Conservation (phyloP, 2,329 filamentous ascomycete species). For the Apiospora phragmitis region DNA sequence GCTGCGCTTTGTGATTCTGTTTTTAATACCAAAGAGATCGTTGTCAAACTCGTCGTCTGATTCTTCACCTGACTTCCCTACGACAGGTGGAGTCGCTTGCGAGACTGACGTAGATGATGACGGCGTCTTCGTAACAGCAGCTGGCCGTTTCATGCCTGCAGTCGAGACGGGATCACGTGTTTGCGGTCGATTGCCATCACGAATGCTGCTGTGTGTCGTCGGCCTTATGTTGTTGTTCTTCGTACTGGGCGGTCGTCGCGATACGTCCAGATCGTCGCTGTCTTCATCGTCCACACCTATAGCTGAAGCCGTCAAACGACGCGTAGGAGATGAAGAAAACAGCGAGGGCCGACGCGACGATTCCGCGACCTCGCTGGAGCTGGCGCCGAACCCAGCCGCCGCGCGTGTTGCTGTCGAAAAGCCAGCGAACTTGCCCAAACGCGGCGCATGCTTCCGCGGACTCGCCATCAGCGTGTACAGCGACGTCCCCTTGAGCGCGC, state of each 20-base stretch:
- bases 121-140: background rate
- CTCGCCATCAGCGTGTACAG: slow-evolving; percentile 46
- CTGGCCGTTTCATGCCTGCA: background rate
- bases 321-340: background rate
- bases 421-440: slow-evolving; percentile 22
- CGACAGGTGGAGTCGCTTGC: background rate
- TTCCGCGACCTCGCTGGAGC: background rate
- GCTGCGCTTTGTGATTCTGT: background rate
- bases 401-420: slow-evolving; percentile 23
- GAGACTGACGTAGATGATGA: background rate
- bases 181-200: background rate
- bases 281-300: slow-evolving; percentile 8
- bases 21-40: background rate
- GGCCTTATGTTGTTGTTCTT: background rate
- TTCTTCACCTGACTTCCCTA: background rate
- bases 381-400: slow-evolving; percentile 25
- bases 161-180: background rate
- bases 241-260: background rate
- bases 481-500: slow-evolving; percentile 28
- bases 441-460: slow-evolving; percentile 31
- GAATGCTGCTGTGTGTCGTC: background rate
- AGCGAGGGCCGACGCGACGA: background rate
- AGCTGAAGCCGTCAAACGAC: background rate
- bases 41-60: background rate
- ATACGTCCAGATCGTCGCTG: slow-evolving; percentile 10